These are phyloP conservation scores for Lathyrus sativus DNA, from an alignment of 306 rosid genomes.

Conservation along the genomic window DNA sequence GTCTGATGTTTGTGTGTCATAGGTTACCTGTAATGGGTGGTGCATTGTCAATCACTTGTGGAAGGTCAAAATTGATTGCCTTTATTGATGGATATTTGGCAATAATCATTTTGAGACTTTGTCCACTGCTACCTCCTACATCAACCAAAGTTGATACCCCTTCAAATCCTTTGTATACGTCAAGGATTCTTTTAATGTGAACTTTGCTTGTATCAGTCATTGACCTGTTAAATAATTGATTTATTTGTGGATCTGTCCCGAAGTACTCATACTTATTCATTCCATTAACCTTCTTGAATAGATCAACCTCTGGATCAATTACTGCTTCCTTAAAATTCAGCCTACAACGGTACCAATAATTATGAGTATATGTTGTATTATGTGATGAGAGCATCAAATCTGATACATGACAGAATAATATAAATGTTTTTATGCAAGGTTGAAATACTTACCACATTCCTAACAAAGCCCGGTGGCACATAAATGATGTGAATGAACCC, in stretches of 20 bases:
- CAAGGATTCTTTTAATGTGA: constrained; percentile 33
- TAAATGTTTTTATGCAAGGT: no score
- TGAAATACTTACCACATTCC: constrained; percentile 17
- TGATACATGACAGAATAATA: no score
- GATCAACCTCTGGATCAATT: constrained; percentile 34
- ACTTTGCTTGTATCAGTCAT: constrained; percentile 18
- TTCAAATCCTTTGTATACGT: constrained; percentile 40
- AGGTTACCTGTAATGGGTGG: constrained; percentile 30
- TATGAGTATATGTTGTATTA: no score
- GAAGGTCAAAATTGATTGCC: constrained; percentile 48
- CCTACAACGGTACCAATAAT: constrained; percentile 11
- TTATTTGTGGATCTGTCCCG: constrained; percentile 2
- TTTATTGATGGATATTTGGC: constrained; percentile 42
- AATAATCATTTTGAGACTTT: constrained; percentile 36
- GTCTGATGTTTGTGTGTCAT: neutral
- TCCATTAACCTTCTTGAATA: constrained; percentile 42
- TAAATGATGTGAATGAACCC: neutral
- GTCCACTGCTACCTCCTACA: constrained; percentile 48
- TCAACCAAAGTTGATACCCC: constrained; percentile 44
- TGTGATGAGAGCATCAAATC: no score
- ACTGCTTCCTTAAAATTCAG: constrained; percentile 39
- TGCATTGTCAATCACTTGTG: constrained; percentile 45
- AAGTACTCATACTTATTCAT: constrained; percentile 26
- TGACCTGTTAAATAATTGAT: constrained; percentile 34
- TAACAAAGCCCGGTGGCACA: neutral